These are phyloP conservation scores for Boletus vinaceobasis DNA, from an alignment of 768 basidiomycete genomes.

Conservation along the genomic window DNA sequence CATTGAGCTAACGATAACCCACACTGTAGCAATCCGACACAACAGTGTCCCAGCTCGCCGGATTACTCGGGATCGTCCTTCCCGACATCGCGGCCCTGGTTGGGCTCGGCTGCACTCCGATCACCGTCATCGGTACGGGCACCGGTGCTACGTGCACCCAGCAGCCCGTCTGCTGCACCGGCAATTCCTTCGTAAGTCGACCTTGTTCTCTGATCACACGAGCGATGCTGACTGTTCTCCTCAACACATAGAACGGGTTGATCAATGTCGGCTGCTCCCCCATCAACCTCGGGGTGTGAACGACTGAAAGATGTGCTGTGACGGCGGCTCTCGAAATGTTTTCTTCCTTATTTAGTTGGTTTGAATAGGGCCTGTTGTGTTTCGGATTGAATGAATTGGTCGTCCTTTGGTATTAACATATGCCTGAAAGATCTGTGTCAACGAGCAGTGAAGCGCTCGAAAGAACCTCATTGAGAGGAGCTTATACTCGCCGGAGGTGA, in stretches of 20 bases:
- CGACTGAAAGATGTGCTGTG: background rate
- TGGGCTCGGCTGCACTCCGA: conserved; percentile 1
- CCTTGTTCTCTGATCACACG: too few species aligned
- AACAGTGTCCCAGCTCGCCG: background rate
- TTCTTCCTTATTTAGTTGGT: background rate
- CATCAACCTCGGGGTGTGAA: conserved; percentile 5
- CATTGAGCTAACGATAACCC: background rate
- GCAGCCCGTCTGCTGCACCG: conserved; percentile 19
- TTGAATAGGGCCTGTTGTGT: too few species aligned
- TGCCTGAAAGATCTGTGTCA: too few species aligned
- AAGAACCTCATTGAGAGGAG: background rate
- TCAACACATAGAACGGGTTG: background rate
- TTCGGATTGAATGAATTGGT: background rate
- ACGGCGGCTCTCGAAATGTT: background rate
- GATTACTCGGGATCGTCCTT: background rate
- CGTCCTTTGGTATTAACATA: background rate
- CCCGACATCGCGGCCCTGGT: background rate
- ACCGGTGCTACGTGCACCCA: conserved; percentile 3
- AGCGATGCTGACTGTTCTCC: background rate
- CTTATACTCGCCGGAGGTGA: conserved; percentile 29
- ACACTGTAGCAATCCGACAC: background rate
- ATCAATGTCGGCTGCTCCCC: conserved; percentile 17
- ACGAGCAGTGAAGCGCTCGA: too few species aligned
- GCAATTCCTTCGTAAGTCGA: conserved; percentile 9
- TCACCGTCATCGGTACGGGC: background rate